Evolutionary conservation across 345 rosid species (phyloP).

Genomic region (Laguncularia racemosa): DNA sequence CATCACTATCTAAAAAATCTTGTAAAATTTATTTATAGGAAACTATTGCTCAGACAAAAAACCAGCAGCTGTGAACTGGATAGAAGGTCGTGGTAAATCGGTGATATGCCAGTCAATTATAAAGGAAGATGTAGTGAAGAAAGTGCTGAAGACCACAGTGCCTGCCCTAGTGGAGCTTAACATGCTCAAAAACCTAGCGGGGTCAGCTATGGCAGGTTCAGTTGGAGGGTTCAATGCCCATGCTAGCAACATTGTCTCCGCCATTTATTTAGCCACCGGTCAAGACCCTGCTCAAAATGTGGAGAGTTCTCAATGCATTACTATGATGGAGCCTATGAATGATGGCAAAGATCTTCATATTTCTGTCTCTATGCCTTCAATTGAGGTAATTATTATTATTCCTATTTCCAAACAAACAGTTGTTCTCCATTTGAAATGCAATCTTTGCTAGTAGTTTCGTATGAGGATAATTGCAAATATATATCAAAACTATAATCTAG

Average conservation of each 20-base stretch:
- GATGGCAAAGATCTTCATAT: constrained; percentile 60
- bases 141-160: constrained; percentile 59
- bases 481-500: too few relatives aligned
- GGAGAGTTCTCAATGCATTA: constrained; percentile 78
- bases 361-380: constrained; percentile 71
- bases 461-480: too few relatives aligned
- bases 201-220: constrained; percentile 78
- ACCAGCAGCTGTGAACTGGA: constrained; percentile 67
- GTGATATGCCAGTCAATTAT: constrained; percentile 67
- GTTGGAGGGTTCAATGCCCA: constrained; percentile 83
- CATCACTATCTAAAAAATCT: too few relatives aligned
- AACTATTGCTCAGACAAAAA: constrained; percentile 72
- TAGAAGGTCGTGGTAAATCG: constrained; percentile 64
- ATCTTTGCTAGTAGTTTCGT: too few relatives aligned
- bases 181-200: constrained; percentile 61
- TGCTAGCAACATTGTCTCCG: constrained; percentile 63
- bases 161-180: constrained; percentile 61
- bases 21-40: constrained; percentile 15
- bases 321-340: constrained; percentile 54
- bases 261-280: constrained; percentile 65
- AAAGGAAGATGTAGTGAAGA: constrained; percentile 48
- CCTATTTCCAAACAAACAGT: too few relatives aligned
- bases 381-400: constrained; percentile 37
- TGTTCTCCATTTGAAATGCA: too few relatives aligned
- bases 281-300: constrained; percentile 86